Percentiles rank a stretch among this genome's conserved stretches.
These are phyloP conservation scores for Fusarium sarcochroum DNA, from an alignment of 2,329 filamentous ascomycete species.

Conservation along the genomic window DNA sequence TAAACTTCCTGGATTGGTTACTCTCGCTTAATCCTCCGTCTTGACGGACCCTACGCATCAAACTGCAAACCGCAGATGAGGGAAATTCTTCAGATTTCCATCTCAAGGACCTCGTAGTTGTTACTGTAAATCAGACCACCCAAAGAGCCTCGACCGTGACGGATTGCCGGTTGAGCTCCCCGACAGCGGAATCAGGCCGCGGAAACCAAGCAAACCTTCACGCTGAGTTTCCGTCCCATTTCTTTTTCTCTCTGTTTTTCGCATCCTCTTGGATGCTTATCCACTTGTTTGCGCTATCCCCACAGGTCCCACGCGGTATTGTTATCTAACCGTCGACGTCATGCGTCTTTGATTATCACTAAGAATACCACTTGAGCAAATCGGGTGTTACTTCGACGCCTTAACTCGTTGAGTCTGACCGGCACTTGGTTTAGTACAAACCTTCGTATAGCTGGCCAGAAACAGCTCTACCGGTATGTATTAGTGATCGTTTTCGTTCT, in stretches of 20 bases:
- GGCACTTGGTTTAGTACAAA: conserved; percentile 30
- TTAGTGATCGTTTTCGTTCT: too few relatives aligned
- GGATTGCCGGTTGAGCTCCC: conserved; percentile 13
- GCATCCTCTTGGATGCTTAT: conserved; percentile 7
- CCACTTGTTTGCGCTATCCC: conserved; percentile 16
- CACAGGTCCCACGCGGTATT: conserved; percentile 9
- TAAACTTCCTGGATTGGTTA: neutral
- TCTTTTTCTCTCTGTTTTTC: conserved; percentile 15
- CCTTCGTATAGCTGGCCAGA: conserved; percentile 11
- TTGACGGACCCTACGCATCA: neutral
- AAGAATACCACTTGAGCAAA: conserved; percentile 8
- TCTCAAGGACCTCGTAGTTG: neutral
- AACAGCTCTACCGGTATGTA: neutral
- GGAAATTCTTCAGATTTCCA: neutral
- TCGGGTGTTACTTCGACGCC: conserved; percentile 7
- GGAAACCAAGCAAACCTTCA: conserved; percentile 2
- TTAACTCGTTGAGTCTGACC: conserved; percentile 12
- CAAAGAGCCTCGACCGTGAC: neutral
- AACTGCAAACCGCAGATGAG: neutral
- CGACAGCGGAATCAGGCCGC: conserved; percentile 18
- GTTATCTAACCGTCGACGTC: conserved; percentile 40
- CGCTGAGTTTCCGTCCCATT: conserved; percentile 6
- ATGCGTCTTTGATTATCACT: conserved; percentile 25
- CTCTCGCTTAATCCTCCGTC: conserved; percentile 4
- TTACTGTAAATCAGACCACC: conserved; percentile 15